phyloP scores from a whole-genome alignment of 768 basidiomycete genomes.

The Mycena chlorophos region DNA sequence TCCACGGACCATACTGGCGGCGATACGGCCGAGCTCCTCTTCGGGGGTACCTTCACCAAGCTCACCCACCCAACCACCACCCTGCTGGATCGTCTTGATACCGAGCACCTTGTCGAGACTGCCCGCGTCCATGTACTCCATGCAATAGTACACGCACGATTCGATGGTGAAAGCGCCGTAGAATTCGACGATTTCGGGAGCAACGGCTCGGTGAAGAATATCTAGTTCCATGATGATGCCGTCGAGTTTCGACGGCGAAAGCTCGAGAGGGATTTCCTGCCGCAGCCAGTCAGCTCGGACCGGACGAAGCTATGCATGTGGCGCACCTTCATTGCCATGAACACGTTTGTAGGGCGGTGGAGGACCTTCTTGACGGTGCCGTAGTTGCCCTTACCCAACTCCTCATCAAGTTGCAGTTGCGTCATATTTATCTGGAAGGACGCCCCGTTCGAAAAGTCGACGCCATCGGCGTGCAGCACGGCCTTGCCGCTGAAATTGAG shows the following conservation, averaged over 20 bases:
- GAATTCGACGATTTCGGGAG: slow-evolving; percentile 94
- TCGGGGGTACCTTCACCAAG: slow-evolving; percentile 61
- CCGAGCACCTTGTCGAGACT: slow-evolving; percentile 80
- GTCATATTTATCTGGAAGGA: slow-evolving; percentile 95
- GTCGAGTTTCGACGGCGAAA: slow-evolving; percentile 90
- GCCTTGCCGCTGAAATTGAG: slow-evolving; percentile 95
- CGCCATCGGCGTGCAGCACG: slow-evolving; percentile 83
- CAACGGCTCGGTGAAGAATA: slow-evolving; percentile 89
- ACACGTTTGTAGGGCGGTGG: slow-evolving; percentile 91
- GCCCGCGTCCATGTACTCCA: slow-evolving; percentile 99
- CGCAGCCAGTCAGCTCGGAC: slow-evolving; percentile 11
- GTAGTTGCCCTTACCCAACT: slow-evolving; percentile 95
- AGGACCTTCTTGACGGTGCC: slow-evolving; percentile 96
- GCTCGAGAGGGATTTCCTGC: slow-evolving; percentile 95
- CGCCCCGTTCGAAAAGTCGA: slow-evolving; percentile 83
- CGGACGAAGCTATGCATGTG: slow-evolving; percentile 9
- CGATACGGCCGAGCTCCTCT: slow-evolving; percentile 79
- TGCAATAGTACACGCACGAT: slow-evolving; percentile 99
- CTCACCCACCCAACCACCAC: slow-evolving; percentile 20
- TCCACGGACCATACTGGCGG: slow-evolving; percentile 80
- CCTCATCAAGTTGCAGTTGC: slow-evolving; percentile 86
- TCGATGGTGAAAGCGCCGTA: slow-evolving; percentile 99
- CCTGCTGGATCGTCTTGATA: slow-evolving; percentile 26
- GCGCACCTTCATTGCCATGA: slow-evolving; percentile 97
- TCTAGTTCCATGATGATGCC: slow-evolving; percentile 99